These are phyloP conservation scores for Pezicula rhizophila DNA, from an alignment of 2,329 filamentous ascomycete species.

Conservation along the genomic window DNA sequence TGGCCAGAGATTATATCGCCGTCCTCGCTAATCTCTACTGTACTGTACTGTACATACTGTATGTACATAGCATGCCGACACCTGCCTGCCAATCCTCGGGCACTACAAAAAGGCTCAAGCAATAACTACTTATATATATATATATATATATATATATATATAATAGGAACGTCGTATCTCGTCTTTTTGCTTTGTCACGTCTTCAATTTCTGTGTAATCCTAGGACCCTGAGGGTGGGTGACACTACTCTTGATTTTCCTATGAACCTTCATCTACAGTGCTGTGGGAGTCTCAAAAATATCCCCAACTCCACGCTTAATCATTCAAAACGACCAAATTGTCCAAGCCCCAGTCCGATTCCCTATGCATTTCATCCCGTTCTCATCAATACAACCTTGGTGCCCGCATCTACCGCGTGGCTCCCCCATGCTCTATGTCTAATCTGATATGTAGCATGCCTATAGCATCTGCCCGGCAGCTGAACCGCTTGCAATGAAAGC, in stretches of 20 bases:
- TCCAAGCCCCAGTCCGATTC: not conserved
- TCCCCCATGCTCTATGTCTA: not conserved
- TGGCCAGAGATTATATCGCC: too few species aligned
- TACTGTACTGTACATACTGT: too few species aligned
- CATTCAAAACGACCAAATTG: not conserved
- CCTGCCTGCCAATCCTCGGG: too few species aligned
- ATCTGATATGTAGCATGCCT: not conserved
- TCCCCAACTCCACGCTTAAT: not conserved
- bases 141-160: too few species aligned
- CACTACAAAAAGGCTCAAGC: too few species aligned
- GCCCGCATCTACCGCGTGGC: not conserved
- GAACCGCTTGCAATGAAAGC: slow-evolving; percentile 33
- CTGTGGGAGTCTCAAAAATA: not conserved
- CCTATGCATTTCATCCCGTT: not conserved
- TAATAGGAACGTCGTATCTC: too few species aligned
- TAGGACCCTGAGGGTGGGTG: too few species aligned
- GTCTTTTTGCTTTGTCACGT: too few species aligned
- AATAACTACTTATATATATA: too few species aligned
- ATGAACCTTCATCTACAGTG: not conserved
- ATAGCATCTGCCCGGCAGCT: not conserved
- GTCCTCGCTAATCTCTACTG: too few species aligned
- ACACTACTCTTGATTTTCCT: not conserved
- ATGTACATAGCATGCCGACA: too few species aligned
- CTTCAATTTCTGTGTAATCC: too few species aligned
- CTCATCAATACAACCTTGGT: not conserved